Conservation (phyloP, 2,329 filamentous ascomycete genomes). For the Albophoma yamanashiensis region DNA sequence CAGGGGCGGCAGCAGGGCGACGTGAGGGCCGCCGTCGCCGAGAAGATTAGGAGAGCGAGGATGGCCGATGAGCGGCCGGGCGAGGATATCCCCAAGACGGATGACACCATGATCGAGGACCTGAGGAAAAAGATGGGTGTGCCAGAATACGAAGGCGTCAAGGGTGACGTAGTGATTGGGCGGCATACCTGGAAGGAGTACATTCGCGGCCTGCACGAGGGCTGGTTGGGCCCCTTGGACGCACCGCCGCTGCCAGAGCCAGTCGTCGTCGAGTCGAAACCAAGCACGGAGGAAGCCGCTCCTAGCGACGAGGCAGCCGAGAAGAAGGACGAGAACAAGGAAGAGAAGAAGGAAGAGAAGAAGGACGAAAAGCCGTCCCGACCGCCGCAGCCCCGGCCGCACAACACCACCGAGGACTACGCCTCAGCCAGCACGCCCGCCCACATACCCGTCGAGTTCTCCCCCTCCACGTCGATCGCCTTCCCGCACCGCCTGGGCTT, state of each 20-base stretch:
- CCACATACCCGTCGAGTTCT: slow-evolving; percentile 58
- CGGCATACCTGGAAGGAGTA: slow-evolving; percentile 98
- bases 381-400: slow-evolving; percentile 56
- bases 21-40: slow-evolving; percentile 74
- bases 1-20: slow-evolving; percentile 92
- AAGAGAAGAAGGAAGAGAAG: slow-evolving; percentile 28
- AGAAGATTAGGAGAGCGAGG: slow-evolving; percentile 67
- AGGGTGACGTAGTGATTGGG: slow-evolving; percentile 82
- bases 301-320: slow-evolving; percentile 10
- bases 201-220: slow-evolving; percentile 83
- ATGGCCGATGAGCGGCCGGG: slow-evolving; percentile 44
- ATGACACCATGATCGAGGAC: slow-evolving; percentile 47
- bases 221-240: slow-evolving; percentile 82
- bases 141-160: slow-evolving; percentile 59
- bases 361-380: slow-evolving; percentile 42
- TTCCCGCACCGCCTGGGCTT: slow-evolving; percentile 92
- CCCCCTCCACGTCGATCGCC: slow-evolving; percentile 59
- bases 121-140: slow-evolving; percentile 57
- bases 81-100: slow-evolving; percentile 34
- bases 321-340: slow-evolving; percentile 22
- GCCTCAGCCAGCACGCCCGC: slow-evolving; percentile 50
- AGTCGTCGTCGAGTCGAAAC: slow-evolving; percentile 11
- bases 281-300: slow-evolving; percentile 8
- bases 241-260: slow-evolving; percentile 34
- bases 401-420: slow-evolving; percentile 68